These are phyloP conservation scores for Boletus putidus DNA, from an alignment of 1,284 basidiomycete genomes.

Conservation along the genomic window DNA sequence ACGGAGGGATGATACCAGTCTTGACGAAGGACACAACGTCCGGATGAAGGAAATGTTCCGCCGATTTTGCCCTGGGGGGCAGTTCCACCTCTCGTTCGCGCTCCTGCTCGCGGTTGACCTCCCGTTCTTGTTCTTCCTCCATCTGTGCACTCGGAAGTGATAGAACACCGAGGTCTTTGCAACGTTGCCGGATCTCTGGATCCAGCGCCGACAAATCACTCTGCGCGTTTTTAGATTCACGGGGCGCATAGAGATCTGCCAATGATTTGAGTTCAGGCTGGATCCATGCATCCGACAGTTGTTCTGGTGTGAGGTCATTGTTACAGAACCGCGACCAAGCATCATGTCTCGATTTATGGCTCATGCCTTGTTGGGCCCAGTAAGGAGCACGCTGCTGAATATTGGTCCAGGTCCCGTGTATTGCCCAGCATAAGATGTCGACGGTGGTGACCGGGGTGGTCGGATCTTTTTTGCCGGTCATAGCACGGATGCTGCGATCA, in stretches of 20 bases:
- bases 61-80: not conserved
- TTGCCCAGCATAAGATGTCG: not conserved
- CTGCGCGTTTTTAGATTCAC: not conserved
- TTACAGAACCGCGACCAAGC: too few relatives aligned
- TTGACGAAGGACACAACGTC: too few relatives aligned
- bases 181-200: too few relatives aligned
- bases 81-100: not conserved
- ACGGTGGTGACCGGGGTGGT: not conserved
- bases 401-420: slow-evolving; percentile 42
- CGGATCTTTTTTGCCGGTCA: slow-evolving; percentile 31
- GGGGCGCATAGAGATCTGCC: slow-evolving; percentile 38
- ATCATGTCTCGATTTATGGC: slow-evolving; percentile 39
- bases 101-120: not conserved
- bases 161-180: not conserved
- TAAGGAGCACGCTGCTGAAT: slow-evolving; percentile 42
- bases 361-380: slow-evolving; percentile 49
- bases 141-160: not conserved
- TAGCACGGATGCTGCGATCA: too few relatives aligned
- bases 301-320: not conserved
- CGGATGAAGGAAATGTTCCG: not conserved
- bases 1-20: slow-evolving; percentile 16
- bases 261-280: slow-evolving; percentile 40
- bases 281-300: slow-evolving; percentile 35
- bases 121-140: slow-evolving; percentile 7
- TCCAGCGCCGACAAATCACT: slow-evolving; percentile 17